Evolutionary conservation across 176 grass and related monocot species (phyloP).

Genomic region (Areca catechu): DNA sequence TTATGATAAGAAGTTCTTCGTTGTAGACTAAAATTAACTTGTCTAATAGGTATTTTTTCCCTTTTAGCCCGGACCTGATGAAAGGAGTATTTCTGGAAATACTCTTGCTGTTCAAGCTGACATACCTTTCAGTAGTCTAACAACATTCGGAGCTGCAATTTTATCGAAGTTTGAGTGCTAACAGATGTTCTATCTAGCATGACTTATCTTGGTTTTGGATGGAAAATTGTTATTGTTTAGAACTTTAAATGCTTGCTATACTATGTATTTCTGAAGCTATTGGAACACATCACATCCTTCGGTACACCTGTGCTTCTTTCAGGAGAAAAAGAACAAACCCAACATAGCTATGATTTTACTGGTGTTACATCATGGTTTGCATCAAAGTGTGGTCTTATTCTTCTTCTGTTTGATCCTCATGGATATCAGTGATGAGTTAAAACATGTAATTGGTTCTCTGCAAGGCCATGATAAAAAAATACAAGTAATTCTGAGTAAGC

Average conservation of each 20-base stretch:
- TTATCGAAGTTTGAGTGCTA: constrained; percentile 99
- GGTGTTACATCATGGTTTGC: constrained; percentile 91
- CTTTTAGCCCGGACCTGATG: constrained; percentile 80
- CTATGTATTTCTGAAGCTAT: constrained; percentile 46
- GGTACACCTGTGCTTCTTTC: constrained; percentile 91
- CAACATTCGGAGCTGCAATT: constrained; percentile 81
- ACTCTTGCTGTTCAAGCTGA: constrained; percentile 96
- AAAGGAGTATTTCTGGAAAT: constrained; percentile 90
- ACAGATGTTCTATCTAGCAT: constrained; percentile 94
- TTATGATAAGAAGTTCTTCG: too few relatives aligned
- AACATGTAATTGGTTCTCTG: constrained; percentile 71
- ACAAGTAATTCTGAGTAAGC: constrained; percentile 87
- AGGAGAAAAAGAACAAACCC: constrained; percentile 81
- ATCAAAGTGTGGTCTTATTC: constrained; percentile 85
- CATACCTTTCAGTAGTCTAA: constrained; percentile 89
- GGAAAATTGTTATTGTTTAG: constrained; percentile 1
- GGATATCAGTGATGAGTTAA: constrained; percentile 91
- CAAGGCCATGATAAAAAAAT: constrained; percentile 91
- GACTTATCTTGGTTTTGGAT: constrained; percentile 18
- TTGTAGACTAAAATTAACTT: neutral
- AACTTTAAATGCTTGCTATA: constrained; percentile 24
- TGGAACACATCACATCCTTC: constrained; percentile 88
- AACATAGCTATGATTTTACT: constrained; percentile 82
- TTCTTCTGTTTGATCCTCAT: constrained; percentile 89
- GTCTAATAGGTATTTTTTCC: constrained; percentile 6